Evolutionary conservation across 148 eudicot species (phyloP).

Genomic region (Camellia lanceoleosa): DNA sequence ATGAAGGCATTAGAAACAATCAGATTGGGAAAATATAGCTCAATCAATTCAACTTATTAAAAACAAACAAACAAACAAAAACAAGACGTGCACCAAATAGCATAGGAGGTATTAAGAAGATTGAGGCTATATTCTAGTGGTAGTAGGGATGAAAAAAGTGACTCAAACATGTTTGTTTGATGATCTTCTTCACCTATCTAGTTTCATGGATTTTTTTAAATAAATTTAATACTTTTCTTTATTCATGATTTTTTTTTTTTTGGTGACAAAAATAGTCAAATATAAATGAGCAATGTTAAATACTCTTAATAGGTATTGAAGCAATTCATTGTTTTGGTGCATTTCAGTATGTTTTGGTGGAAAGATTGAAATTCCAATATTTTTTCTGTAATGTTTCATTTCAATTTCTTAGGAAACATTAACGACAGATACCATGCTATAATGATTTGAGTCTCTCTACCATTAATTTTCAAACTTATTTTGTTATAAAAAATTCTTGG

Average conservation of each 20-base stretch:
- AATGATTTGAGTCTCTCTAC: neutral
- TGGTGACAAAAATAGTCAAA: no score
- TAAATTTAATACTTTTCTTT: neutral
- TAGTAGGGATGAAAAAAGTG: neutral
- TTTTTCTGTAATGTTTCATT: no score
- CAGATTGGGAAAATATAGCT: neutral
- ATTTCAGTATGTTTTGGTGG: no score
- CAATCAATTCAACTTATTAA: neutral
- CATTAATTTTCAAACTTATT: neutral
- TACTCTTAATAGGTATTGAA: no score
- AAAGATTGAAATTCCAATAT: no score
- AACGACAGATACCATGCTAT: neutral
- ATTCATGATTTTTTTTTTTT: no score
- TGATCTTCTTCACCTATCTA: no score
- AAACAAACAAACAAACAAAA: neutral
- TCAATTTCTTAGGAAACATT: no score
- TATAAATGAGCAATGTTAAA: no score
- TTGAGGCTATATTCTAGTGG: neutral
- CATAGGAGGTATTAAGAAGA: neutral
- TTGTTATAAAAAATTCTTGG: neutral
- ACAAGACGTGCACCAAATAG: neutral
- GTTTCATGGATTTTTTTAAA: no score
- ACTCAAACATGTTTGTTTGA: no score
- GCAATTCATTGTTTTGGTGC: no score
- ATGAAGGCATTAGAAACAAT: conserved; percentile 11